Evolutionary conservation across 495 filamentous ascomycete genomes (phyloP).

Genomic region (Glonium stellatum): DNA sequence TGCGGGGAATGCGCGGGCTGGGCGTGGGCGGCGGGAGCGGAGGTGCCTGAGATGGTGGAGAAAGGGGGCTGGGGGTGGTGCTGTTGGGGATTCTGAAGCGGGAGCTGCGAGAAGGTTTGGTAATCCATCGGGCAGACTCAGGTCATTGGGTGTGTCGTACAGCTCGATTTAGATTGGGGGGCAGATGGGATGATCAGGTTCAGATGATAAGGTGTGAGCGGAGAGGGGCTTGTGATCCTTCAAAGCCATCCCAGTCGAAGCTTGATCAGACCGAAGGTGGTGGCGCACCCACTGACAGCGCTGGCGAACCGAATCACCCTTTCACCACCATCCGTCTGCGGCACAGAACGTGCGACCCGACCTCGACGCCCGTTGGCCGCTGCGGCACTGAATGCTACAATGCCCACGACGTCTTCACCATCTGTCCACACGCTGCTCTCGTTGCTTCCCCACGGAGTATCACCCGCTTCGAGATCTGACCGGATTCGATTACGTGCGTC

Average conservation of each 20-base stretch:
- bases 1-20: conserved; percentile 17
- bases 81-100: conserved; percentile 16
- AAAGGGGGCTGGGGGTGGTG: conserved; percentile 17
- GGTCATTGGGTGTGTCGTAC: conserved; percentile 26
- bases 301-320: neutral
- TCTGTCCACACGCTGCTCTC: no score
- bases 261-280: neutral
- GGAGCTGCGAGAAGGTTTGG: conserved; percentile 22
- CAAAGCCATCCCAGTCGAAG: neutral
- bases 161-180: conserved; percentile 27
- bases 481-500: no score
- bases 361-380: no score
- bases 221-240: neutral
- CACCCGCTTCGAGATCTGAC: no score
- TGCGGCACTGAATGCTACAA: no score
- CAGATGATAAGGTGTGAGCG: conserved; percentile 12
- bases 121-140: conserved; percentile 27
- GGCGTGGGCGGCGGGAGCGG: conserved; percentile 4
- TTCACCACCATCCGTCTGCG: neutral
- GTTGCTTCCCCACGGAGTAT: no score
- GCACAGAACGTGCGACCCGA: neutral
- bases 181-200: conserved; percentile 18
- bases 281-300: neutral
- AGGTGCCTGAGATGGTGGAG: conserved; percentile 5
- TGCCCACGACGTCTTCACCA: no score